Evolutionary conservation across 78 protist species (phyloP).

Genomic region (Dictyostelium discoideum): dicty_2.7 NC_007089.4:3667501-3668000

Average conservation of each 20-base stretch:
- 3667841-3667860: background rate
- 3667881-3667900: slow-evolving; percentile 8
- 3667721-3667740: slow-evolving; percentile 16
- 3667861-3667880: background rate
- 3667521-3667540: background rate
- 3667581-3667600: background rate
- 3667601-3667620: background rate
- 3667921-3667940: background rate
- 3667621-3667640: background rate
- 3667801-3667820: slow-evolving; percentile 11
- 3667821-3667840: slow-evolving; percentile 17
- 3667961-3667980: background rate
- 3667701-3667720: background rate
- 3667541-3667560: slow-evolving; percentile 6
- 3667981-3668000: background rate
- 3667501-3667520: background rate
- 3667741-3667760: slow-evolving; percentile 28
- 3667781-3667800: background rate
- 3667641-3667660: background rate
- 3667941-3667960: background rate
- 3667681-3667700: background rate
- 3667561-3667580: background rate
- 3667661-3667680: background rate
- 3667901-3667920: slow-evolving; percentile 19
- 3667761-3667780: background rate